Percentiles rank a stretch among this genome's conserved stretches.
phyloP scores from a whole-genome alignment of 139 green algal genomes.

The Closterium sp. region DNA sequence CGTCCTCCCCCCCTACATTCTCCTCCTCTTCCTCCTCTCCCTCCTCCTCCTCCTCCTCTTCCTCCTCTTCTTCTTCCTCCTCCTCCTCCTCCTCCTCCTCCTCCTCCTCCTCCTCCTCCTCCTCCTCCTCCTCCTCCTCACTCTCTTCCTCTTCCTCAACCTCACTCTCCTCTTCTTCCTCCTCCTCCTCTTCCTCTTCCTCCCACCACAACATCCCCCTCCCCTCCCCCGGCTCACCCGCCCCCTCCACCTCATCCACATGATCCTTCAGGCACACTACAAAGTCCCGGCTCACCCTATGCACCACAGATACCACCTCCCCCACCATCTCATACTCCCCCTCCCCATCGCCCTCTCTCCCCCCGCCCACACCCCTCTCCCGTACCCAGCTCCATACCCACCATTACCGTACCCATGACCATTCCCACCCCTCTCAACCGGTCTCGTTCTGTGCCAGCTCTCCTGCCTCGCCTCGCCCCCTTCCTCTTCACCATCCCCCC shows the following conservation, averaged over 20 bases:
- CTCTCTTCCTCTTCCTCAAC: too few species aligned
- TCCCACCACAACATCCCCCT: neutral
- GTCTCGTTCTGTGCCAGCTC: too few species aligned
- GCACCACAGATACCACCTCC: neutral
- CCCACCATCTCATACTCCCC: neutral
- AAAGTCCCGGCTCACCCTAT: neutral
- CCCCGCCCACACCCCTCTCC: too few species aligned
- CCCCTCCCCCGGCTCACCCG: neutral
- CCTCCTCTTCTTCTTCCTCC: neutral
- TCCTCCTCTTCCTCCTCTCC: neutral
- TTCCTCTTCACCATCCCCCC: neutral
- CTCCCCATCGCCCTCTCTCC: neutral
- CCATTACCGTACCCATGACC: too few species aligned
- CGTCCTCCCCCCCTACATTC: neutral
- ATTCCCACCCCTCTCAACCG: too few species aligned
- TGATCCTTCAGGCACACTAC: neutral
- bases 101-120: neutral
- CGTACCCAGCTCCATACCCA: neutral
- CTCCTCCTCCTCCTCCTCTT: neutral
- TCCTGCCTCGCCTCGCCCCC: too few species aligned
- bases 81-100: neutral
- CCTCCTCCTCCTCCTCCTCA: neutral
- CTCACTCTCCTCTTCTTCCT: too few species aligned
- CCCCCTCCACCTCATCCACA: neutral
- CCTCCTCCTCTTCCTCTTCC: neutral